phyloP scores from a whole-genome alignment of 495 filamentous ascomycete species.

The Trichocladium uniseriatum region DNA sequence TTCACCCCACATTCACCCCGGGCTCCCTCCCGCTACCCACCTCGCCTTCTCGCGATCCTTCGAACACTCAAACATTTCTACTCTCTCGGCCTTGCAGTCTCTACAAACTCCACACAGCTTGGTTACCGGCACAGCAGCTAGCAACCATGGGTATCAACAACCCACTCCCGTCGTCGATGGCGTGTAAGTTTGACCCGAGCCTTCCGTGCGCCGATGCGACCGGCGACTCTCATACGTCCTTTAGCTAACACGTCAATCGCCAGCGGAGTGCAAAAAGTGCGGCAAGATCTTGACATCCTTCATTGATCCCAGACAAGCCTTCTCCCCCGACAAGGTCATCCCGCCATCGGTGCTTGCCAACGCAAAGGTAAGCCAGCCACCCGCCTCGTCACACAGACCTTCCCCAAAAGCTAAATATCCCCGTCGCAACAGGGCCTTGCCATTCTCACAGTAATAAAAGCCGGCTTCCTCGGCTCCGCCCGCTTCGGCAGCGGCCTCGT shows the following conservation, averaged over 20 bases:
- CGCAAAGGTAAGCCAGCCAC: constrained; percentile 61
- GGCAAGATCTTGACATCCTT: constrained; percentile 92
- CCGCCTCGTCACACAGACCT: neutral
- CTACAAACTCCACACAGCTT: neutral
- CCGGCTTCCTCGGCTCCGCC: constrained; percentile 86
- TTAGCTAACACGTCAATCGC: constrained; percentile 1
- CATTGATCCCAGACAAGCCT: constrained; percentile 85
- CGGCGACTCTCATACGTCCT: neutral
- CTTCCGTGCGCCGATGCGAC: constrained; percentile 9
- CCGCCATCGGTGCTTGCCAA: constrained; percentile 80
- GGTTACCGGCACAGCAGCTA: neutral
- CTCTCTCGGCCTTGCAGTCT: neutral
- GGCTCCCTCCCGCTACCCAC: constrained; percentile 4
- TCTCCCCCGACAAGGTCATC: constrained; percentile 96
- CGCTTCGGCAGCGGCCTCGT: constrained; percentile 91
- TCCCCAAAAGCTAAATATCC: neutral
- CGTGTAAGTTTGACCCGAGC: constrained; percentile 38
- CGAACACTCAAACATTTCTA: neutral
- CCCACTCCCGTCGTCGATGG: constrained; percentile 49
- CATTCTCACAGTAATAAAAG: constrained; percentile 90
- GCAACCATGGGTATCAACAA: constrained; percentile 48
- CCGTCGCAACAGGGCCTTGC: constrained; percentile 66
- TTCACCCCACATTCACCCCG: constrained; percentile 2
- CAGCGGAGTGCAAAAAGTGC: constrained; percentile 83
- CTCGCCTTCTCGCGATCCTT: neutral